Conservation (phyloP, 331 rosid genomes). For the Cydonia oblonga region DNA sequence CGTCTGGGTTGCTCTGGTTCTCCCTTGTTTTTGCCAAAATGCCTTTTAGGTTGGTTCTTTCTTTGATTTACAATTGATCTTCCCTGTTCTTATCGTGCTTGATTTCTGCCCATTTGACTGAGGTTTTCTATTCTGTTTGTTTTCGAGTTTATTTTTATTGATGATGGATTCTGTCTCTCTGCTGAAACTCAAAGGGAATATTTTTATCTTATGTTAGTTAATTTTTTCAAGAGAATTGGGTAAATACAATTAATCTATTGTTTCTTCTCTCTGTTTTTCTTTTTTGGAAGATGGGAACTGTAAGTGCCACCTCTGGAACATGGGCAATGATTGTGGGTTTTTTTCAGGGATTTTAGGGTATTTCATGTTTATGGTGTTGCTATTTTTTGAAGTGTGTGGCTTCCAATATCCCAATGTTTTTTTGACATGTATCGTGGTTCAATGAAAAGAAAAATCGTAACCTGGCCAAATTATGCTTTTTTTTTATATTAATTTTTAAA, state of each 20-base stretch:
- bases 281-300: not conserved
- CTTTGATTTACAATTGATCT: not conserved
- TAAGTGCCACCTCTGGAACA: not conserved
- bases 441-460: not conserved
- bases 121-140: not conserved
- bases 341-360: not conserved
- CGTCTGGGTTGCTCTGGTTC: not conserved
- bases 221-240: not conserved
- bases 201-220: not conserved
- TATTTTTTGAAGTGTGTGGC: not conserved
- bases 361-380: not conserved
- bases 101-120: not conserved
- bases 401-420: not conserved
- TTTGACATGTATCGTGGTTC: not conserved
- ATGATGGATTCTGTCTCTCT: not conserved
- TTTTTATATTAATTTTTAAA: too few species aligned
- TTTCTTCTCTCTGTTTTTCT: not conserved
- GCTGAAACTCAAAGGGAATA: not conserved
- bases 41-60: not conserved
- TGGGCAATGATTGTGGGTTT: not conserved
- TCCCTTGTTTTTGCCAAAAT: not conserved
- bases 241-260: not conserved
- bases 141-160: not conserved
- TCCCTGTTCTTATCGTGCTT: not conserved
- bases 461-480: not conserved